These are phyloP conservation scores for Pistacia integerrima DNA, from an alignment of 345 rosid species.

Conservation along the genomic window DNA sequence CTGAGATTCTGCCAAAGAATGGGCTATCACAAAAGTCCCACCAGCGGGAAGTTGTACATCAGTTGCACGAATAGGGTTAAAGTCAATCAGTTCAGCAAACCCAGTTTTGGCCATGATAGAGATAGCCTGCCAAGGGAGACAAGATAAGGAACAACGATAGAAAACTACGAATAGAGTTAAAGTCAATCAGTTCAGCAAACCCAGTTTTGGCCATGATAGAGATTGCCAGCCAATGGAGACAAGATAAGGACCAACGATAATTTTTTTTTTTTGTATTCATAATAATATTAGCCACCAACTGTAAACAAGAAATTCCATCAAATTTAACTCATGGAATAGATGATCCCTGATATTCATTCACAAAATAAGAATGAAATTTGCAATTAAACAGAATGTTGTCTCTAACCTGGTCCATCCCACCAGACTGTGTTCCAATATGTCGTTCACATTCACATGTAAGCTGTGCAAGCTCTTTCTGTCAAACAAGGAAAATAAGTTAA, in stretches of 20 bases:
- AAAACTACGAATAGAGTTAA: conserved; percentile 73
- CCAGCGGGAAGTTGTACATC: conserved; percentile 95
- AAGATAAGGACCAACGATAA: neutral
- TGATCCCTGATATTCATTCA: neutral
- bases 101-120: conserved; percentile 95
- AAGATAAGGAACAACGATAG: neutral
- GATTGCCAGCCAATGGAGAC: conserved; percentile 66
- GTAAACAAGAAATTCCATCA: neutral
- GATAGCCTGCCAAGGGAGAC: conserved; percentile 66
- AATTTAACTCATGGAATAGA: neutral
- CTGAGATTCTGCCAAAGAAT: conserved; percentile 93
- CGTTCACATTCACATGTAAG: conserved; percentile 93
- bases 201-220: conserved; percentile 95
- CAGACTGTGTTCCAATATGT: conserved; percentile 97
- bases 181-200: conserved; percentile 99
- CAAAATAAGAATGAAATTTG: neutral
- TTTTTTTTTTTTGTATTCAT: neutral
- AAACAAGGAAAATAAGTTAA: conserved; percentile 8
- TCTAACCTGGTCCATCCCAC: conserved; percentile 98
- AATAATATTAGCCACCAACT: neutral
- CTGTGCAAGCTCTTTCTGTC: conserved; percentile 96
- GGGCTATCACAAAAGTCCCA: conserved; percentile 92
- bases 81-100: conserved; percentile 99
- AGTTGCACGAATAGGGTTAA: conserved; percentile 94
- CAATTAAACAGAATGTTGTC: neutral